Conservation (phyloP, 495 filamentous ascomycete genomes). For the Patellaria atrata region DNA sequence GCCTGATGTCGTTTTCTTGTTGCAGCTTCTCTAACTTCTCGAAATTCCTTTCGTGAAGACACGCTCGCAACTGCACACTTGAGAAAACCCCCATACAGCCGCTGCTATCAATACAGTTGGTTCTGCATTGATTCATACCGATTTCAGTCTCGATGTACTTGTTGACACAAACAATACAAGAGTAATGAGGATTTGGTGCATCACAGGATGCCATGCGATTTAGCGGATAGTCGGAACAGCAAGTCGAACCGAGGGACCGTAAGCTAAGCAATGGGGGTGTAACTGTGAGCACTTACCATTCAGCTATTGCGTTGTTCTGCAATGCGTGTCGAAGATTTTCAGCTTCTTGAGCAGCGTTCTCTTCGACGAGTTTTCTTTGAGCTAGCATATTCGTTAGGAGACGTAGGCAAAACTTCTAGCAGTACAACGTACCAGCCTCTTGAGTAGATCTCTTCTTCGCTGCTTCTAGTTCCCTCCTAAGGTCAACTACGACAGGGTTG, state of each 20-base stretch:
- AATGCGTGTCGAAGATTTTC: slow-evolving; percentile 28
- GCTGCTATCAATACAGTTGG: slow-evolving; percentile 39
- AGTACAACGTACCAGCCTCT: slow-evolving; percentile 13
- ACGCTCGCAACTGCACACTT: slow-evolving; percentile 35
- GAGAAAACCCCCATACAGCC: slow-evolving; percentile 38
- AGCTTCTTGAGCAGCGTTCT: slow-evolving; percentile 31
- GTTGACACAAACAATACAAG: slow-evolving; percentile 54
- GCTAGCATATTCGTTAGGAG: too few relatives aligned
- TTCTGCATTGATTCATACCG: slow-evolving; percentile 45
- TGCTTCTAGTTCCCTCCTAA: slow-evolving; percentile 13
- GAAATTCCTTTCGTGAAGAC: slow-evolving; percentile 42
- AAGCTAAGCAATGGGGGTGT: slow-evolving; percentile 5
- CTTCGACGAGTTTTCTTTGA: slow-evolving; percentile 28
- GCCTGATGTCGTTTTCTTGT: slow-evolving; percentile 48
- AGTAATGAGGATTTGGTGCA: slow-evolving; percentile 42
- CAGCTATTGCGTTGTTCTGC: slow-evolving; percentile 29
- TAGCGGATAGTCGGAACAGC: slow-evolving; percentile 48
- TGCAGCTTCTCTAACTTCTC: slow-evolving; percentile 53
- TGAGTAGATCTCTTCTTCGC: slow-evolving; percentile 15
- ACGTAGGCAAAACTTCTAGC: too few relatives aligned
- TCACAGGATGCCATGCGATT: slow-evolving; percentile 58
- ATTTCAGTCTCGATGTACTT: slow-evolving; percentile 51
- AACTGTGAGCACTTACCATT: slow-evolving; percentile 29
- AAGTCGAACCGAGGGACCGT: slow-evolving; percentile 32
- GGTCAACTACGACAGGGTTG: neutral